phyloP scores from a whole-genome alignment of 2,329 filamentous ascomycete species.

The Alternaria longipes region DNA sequence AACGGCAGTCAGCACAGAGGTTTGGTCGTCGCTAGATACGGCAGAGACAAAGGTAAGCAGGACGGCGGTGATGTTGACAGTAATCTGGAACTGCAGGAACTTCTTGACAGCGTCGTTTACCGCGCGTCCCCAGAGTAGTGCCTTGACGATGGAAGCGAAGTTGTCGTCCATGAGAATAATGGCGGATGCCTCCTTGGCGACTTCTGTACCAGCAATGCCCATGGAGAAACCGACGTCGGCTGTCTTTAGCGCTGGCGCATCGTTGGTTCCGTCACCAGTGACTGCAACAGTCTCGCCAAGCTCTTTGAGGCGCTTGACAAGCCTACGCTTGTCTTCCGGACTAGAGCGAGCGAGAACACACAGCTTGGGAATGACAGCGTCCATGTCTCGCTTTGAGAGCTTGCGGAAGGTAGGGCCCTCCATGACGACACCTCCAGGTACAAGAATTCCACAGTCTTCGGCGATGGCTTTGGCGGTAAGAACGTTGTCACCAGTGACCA shows the following conservation, averaged over 20 bases:
- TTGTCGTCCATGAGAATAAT: slow-evolving; percentile 91
- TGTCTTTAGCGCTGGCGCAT: slow-evolving; percentile 81
- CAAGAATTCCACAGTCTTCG: slow-evolving; percentile 78
- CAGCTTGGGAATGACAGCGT: slow-evolving; percentile 67
- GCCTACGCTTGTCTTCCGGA: slow-evolving; percentile 73
- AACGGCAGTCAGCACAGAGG: slow-evolving; percentile 84
- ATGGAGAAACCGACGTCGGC: slow-evolving; percentile 87
- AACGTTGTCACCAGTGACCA: slow-evolving; percentile 87
- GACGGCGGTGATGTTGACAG: slow-evolving; percentile 92
- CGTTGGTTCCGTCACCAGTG: slow-evolving; percentile 85
- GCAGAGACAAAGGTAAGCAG: slow-evolving; percentile 87
- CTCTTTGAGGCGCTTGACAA: slow-evolving; percentile 71
- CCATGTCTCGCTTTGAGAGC: slow-evolving; percentile 67
- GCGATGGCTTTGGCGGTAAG: slow-evolving; percentile 82
- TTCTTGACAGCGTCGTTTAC: slow-evolving; percentile 56
- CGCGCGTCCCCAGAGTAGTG: slow-evolving; percentile 75
- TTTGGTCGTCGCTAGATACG: slow-evolving; percentile 73
- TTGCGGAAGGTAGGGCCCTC: slow-evolving; percentile 82
- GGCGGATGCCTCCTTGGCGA: slow-evolving; percentile 84
- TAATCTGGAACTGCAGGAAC: slow-evolving; percentile 71
- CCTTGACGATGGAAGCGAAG: slow-evolving; percentile 86
- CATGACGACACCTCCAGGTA: slow-evolving; percentile 75
- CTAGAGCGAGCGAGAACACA: slow-evolving; percentile 75
- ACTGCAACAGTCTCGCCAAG: slow-evolving; percentile 82
- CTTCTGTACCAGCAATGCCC: slow-evolving; percentile 84